Conservation (phyloP, 805 yeast genomes). For the Kodamaea lidongshanica region DNA sequence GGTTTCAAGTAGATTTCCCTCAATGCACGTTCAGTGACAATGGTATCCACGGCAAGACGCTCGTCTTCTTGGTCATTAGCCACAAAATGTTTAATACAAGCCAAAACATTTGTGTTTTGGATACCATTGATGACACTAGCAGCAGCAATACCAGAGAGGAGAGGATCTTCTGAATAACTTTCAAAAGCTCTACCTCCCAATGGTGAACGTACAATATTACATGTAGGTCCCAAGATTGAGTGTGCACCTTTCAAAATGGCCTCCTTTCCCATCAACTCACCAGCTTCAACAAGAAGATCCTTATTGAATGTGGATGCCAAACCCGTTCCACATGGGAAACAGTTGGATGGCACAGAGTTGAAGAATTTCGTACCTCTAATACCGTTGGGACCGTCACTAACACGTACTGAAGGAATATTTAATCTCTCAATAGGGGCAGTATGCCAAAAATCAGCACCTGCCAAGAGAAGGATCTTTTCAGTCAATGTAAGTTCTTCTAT, state of each 20-base stretch:
- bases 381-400: constrained; percentile 58
- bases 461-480: constrained; percentile 32
- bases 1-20: constrained; percentile 61
- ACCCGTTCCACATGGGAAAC: constrained; percentile 57
- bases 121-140: constrained; percentile 48
- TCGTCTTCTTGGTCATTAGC: constrained; percentile 59
- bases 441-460: constrained; percentile 21
- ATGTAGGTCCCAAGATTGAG: constrained; percentile 42
- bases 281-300: constrained; percentile 42
- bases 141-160: constrained; percentile 40
- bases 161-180: constrained; percentile 57
- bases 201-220: constrained; percentile 51
- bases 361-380: constrained; percentile 55
- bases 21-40: constrained; percentile 53
- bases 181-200: constrained; percentile 61
- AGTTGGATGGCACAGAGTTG: constrained; percentile 47
- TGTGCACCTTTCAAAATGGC: constrained; percentile 49
- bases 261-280: constrained; percentile 48
- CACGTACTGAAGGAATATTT: constrained; percentile 12
- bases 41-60: constrained; percentile 42
- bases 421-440: constrained; percentile 11
- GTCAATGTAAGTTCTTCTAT: constrained; percentile 26
- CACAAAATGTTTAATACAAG: constrained; percentile 57
- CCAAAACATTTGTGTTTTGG: constrained; percentile 44
- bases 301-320: constrained; percentile 52